Percentiles rank a stretch among this genome's conserved stretches.
phyloP scores from a whole-genome alignment of 2,329 filamentous ascomycete genomes.

The Sporothrix brasiliensis region DNA sequence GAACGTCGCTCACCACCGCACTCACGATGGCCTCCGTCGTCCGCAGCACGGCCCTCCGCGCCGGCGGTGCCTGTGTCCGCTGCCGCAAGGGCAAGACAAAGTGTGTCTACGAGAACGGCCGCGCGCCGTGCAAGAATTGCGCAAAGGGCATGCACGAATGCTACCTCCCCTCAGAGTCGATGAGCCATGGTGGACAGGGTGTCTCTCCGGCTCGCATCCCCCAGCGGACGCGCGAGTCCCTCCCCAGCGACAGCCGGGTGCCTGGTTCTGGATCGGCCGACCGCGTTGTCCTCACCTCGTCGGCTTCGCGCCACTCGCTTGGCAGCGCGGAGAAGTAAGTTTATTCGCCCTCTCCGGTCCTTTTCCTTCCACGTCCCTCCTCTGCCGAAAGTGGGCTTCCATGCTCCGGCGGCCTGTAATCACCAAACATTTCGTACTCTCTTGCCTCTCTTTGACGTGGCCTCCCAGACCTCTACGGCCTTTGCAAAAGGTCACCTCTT shows the following conservation, averaged over 20 bases:
- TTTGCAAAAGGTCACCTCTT: not conserved
- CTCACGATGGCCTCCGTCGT: conserved; percentile 52
- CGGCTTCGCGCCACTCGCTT: conserved; percentile 54
- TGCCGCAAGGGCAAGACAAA: conserved; percentile 67
- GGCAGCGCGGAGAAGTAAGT: conserved; percentile 60
- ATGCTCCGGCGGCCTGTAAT: not conserved
- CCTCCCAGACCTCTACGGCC: not conserved
- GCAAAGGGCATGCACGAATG: conserved; percentile 66
- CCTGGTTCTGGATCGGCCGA: conserved; percentile 50
- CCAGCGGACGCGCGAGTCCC: conserved; percentile 57
- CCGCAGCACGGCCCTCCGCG: conserved; percentile 62
- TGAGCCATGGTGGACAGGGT: conserved; percentile 60
- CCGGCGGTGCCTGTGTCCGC: conserved; percentile 64
- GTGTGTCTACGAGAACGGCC: conserved; percentile 64
- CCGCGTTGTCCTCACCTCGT: conserved; percentile 50
- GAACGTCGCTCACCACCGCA: not conserved
- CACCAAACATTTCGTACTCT: not conserved
- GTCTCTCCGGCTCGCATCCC: conserved; percentile 59
- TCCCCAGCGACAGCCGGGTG: conserved; percentile 55
- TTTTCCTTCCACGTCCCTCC: not conserved
- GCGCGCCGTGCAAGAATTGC: conserved; percentile 66
- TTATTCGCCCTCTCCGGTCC: conserved; percentile 22
- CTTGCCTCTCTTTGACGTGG: not conserved
- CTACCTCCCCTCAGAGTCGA: conserved; percentile 63
- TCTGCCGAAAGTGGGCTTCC: not conserved